Base-by-base conservation (phyloP, 2,329 filamentous ascomycete species). In the Fusarium virguliforme region DNA sequence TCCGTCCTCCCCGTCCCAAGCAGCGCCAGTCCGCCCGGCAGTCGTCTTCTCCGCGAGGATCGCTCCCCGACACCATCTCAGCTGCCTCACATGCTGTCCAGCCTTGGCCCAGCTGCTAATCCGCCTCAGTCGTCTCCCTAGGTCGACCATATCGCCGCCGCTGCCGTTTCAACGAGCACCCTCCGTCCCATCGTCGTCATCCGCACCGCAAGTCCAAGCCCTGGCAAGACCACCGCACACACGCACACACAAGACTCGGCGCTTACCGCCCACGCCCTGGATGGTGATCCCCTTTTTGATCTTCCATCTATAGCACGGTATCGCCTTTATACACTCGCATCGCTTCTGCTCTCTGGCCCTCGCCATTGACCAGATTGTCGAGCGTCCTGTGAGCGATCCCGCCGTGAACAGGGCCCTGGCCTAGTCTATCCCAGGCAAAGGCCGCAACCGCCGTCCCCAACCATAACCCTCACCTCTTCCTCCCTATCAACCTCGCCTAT, bases 261-360 rank as follows among this genome's bases (percentile, higher is more conserved):
- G 79, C 79, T 80, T 79, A 80, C 77, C 77, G 78, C 77, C 78
- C 66, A 74, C 67, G 64, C 51, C 67, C 67, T 75, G 62, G 70
- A 79, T 77, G 77, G 74, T 76, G 68, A 74, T 75, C 71, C 60
- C 54, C 68, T 74, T 60, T 18, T 72, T 75, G 68, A 74, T 69
- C 61, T 65, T 67, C 68, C 68, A 71, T 74, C 71, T 62, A 64
- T 60, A 68, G 63, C 60, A 55, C 55, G 68, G 53, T 56, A 54
- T 66, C 67, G 55, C 69, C 56, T 63, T 63, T 64, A 61, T 67
- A 64, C 58, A 63, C 58, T 60, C 46, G 58, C 65, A 58, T 73
- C 66, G 64, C 57, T 32, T 65, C 57, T 67, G 59, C 62, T 68
- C 66, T 64, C 73, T 74, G 70, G 73, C 73, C 62, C 53, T 60